Evolutionary conservation across 2,329 filamentous ascomycete genomes (phyloP).

Genomic region (Diplodia mutila): DNA sequence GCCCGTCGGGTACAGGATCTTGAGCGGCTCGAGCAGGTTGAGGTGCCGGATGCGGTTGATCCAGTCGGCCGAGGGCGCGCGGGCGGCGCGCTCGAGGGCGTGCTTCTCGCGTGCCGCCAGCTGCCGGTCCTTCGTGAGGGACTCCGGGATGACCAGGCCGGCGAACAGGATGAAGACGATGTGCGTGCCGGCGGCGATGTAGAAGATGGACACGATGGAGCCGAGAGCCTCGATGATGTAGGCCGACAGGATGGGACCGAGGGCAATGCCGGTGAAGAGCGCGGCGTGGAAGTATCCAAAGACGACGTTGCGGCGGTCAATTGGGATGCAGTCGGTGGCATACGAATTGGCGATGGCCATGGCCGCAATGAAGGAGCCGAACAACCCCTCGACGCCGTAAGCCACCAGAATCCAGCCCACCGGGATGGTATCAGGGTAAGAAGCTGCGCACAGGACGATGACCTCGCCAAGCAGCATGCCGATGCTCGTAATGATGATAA

Average conservation of each 20-base stretch:
- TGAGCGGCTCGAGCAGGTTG: constrained; percentile 77
- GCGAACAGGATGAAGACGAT: constrained; percentile 73
- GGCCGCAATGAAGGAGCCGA: constrained; percentile 85
- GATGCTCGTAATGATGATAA: constrained; percentile 73
- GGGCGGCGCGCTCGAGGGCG: constrained; percentile 40
- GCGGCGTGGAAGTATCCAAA: constrained; percentile 92
- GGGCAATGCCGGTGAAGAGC: constrained; percentile 84
- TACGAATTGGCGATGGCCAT: constrained; percentile 84
- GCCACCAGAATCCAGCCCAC: constrained; percentile 81
- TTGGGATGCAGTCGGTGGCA: constrained; percentile 82
- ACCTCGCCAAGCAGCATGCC: constrained; percentile 77
- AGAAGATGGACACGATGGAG: constrained; percentile 80
- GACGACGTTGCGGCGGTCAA: constrained; percentile 75
- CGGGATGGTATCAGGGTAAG: constrained; percentile 70
- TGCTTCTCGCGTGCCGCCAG: constrained; percentile 71
- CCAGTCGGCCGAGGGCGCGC: constrained; percentile 46
- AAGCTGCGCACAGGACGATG: constrained; percentile 77
- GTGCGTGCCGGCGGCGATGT: constrained; percentile 75
- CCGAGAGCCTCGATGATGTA: constrained; percentile 78
- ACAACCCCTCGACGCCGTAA: constrained; percentile 77
- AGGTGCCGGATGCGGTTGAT: constrained; percentile 49
- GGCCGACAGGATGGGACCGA: constrained; percentile 81
- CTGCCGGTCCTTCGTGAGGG: constrained; percentile 74
- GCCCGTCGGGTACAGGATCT: constrained; percentile 75
- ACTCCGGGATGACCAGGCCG: constrained; percentile 77